Conservation (phyloP, 2,329 filamentous ascomycete genomes). For the Zelopaecilomyces penicillatus region DNA sequence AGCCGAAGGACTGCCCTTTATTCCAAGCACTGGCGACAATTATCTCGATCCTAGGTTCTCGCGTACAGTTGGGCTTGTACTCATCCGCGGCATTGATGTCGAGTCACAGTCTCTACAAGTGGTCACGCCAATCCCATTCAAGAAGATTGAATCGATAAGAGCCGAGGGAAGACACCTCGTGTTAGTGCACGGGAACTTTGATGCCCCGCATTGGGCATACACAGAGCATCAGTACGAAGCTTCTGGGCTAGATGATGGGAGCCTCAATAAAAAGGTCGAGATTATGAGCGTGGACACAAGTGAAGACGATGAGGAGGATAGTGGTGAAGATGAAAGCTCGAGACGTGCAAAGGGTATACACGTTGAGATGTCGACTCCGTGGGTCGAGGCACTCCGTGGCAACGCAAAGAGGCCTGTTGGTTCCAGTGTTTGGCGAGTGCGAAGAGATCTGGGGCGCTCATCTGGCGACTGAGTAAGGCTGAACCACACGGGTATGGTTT, state of each 20-base stretch:
- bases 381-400: constrained; percentile 50
- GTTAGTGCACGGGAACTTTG: constrained; percentile 60
- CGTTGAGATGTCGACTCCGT: constrained; percentile 35
- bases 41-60: constrained; percentile 53
- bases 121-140: constrained; percentile 48
- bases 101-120: constrained; percentile 49
- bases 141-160: constrained; percentile 31
- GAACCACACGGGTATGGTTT: too few relatives aligned
- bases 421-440: constrained; percentile 54
- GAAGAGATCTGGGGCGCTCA: constrained; percentile 47
- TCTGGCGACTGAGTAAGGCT: constrained; percentile 7
- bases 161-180: constrained; percentile 43
- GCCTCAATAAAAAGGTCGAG: constrained; percentile 17
- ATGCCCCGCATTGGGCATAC: constrained; percentile 62
- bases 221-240: constrained; percentile 50
- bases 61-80: constrained; percentile 52
- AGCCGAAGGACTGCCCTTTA: constrained; percentile 52
- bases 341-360: not conserved
- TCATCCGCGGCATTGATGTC: constrained; percentile 62
- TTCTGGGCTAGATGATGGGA: constrained; percentile 22
- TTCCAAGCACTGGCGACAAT: constrained; percentile 45
- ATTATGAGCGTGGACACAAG: constrained; percentile 27
- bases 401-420: constrained; percentile 49
- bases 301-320: constrained; percentile 21
- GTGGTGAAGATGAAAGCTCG: constrained; percentile 2